These are phyloP conservation scores for Asterophora lycoperdoides DNA, from an alignment of 768 basidiomycete genomes.

Conservation along the genomic window DNA sequence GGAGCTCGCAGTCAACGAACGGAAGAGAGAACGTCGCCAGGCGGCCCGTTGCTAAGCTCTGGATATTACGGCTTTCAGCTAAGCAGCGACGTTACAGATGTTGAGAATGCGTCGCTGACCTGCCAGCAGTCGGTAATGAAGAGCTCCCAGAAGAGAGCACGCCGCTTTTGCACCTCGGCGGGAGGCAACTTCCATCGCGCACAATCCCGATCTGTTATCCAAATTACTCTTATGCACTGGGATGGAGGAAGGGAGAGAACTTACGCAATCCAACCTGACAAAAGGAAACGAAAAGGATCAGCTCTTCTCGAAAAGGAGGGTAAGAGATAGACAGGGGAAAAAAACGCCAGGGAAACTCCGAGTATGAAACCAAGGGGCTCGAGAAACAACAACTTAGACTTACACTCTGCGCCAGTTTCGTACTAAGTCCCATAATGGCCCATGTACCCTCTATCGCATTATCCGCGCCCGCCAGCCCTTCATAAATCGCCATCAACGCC, in stretches of 20 bases:
- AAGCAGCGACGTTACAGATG: not conserved
- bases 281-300: not conserved
- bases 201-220: constrained; percentile 57
- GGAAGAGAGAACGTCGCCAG: constrained; percentile 65
- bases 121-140: constrained; percentile 76
- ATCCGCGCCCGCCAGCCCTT: constrained; percentile 62
- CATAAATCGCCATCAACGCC: constrained; percentile 65
- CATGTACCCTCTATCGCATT: constrained; percentile 69
- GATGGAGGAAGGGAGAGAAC: constrained; percentile 22
- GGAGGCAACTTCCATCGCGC: constrained; percentile 62
- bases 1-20: constrained; percentile 69
- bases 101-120: constrained; percentile 41
- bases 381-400: constrained; percentile 23
- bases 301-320: not conserved
- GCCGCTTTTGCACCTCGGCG: constrained; percentile 65
- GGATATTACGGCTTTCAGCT: not conserved
- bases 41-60: constrained; percentile 70
- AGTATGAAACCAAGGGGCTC: not conserved
- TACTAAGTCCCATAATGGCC: constrained; percentile 60
- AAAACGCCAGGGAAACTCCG: constrained; percentile 4
- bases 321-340: constrained; percentile 3
- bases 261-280: constrained; percentile 63
- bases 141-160: constrained; percentile 69
- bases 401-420: constrained; percentile 66
- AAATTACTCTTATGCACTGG: constrained; percentile 2